Evolutionary conservation across 495 filamentous ascomycete species (phyloP).

Genomic region (Aspergillus haitiensis): DNA sequence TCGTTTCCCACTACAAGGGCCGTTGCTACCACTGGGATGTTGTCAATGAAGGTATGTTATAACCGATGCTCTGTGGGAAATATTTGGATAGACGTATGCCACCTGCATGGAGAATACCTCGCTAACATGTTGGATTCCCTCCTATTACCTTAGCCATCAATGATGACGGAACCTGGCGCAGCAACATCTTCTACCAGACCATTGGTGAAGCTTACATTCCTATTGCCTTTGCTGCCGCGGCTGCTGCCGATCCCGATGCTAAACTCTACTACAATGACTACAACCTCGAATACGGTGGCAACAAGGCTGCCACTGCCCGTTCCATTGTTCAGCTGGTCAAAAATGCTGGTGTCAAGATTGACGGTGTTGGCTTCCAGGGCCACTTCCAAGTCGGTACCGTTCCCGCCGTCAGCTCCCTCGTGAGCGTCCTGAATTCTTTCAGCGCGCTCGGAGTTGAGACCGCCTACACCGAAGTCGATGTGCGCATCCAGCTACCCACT

Average conservation of each 20-base stretch:
- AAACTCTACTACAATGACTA: conserved; percentile 72
- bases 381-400: conserved; percentile 60
- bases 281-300: conserved; percentile 58
- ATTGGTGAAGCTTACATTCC: conserved; percentile 49
- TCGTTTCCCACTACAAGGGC: conserved; percentile 57
- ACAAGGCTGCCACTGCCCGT: conserved; percentile 48
- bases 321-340: conserved; percentile 55
- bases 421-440: conserved; percentile 50
- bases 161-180: conserved; percentile 48
- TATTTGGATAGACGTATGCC: background rate
- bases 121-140: background rate
- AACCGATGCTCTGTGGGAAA: background rate
- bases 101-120: background rate
- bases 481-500: conserved; percentile 53
- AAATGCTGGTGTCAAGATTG: conserved; percentile 55
- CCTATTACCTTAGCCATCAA: conserved; percentile 34
- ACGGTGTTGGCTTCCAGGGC: conserved; percentile 64
- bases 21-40: conserved; percentile 51
- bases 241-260: conserved; percentile 45
- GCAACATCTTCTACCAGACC: conserved; percentile 41
- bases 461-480: conserved; percentile 63
- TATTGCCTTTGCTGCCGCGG: conserved; percentile 49
- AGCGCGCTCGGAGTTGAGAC: conserved; percentile 57
- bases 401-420: conserved; percentile 48
- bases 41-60: conserved; percentile 39